phyloP scores from a whole-genome alignment of 805 yeast genomes.

The Jamesozyma piceae region DNA sequence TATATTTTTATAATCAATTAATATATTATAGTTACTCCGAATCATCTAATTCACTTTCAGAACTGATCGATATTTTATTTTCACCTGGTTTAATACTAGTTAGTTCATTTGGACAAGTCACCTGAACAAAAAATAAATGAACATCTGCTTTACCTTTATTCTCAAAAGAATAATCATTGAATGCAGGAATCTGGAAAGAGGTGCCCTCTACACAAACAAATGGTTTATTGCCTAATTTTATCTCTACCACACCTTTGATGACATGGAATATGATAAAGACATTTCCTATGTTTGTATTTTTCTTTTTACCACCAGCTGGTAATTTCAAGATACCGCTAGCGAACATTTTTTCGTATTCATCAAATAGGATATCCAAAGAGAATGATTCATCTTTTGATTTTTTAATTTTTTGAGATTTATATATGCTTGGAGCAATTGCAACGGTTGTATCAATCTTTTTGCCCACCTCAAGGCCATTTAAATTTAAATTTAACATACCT shows the following conservation, averaged over 20 bases:
- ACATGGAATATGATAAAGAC: conserved; percentile 70
- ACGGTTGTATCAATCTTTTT: conserved; percentile 26
- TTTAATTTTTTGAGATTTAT: conserved; percentile 36
- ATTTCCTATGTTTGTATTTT: conserved; percentile 45
- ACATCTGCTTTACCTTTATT: conserved; percentile 55
- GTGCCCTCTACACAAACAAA: conserved; percentile 65
- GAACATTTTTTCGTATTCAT: conserved; percentile 49
- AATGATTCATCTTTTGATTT: conserved; percentile 43
- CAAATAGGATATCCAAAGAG: conserved; percentile 54
- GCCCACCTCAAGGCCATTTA: conserved; percentile 23
- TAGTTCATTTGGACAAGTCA: conserved; percentile 34
- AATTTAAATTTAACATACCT: conserved; percentile 24
- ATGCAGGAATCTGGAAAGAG: conserved; percentile 72
- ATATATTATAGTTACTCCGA: too few species aligned
- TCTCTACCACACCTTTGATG: conserved; percentile 60
- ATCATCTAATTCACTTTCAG: too few species aligned
- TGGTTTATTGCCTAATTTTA: conserved; percentile 46
- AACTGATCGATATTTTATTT: too few species aligned
- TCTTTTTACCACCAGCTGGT: conserved; percentile 54
- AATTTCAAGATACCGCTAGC: conserved; percentile 69
- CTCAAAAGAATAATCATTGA: conserved; percentile 58
- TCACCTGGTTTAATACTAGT: too few species aligned
- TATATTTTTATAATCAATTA: too few species aligned
- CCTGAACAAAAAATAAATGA: conserved; percentile 67
- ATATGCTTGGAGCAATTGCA: conserved; percentile 58